phyloP scores from a whole-genome alignment of 2,329 filamentous ascomycete species.

The Bipolaris bicolor region DNA sequence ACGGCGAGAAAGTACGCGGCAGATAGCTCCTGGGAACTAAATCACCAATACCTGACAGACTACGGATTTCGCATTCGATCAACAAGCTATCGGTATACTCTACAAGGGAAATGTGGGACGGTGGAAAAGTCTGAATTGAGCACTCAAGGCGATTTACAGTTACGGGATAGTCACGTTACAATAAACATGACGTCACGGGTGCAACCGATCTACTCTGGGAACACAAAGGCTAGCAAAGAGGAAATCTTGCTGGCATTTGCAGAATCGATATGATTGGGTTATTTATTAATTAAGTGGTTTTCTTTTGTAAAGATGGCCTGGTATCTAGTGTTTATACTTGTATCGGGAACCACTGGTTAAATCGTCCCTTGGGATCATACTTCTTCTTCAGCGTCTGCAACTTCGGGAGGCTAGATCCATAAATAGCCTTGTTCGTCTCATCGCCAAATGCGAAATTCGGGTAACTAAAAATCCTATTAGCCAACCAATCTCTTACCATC shows the following conservation, averaged over 20 bases:
- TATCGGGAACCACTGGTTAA: conserved; percentile 39
- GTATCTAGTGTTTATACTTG: background rate
- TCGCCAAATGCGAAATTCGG: conserved; percentile 39
- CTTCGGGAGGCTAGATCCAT: conserved; percentile 28
- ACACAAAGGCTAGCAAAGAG: no score
- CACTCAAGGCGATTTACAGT: no score
- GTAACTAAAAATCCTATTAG: conserved; percentile 26
- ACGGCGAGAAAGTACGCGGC: background rate
- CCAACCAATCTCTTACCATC: background rate
- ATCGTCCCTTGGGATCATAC: conserved; percentile 32
- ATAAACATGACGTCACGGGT: no score
- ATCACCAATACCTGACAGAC: background rate
- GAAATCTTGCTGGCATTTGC: no score
- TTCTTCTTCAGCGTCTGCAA: conserved; percentile 33
- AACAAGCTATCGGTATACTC: background rate
- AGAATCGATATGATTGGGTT: no score
- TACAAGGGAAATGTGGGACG: no score
- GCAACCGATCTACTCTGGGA: no score
- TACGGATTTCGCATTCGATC: background rate
- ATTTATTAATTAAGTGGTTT: no score
- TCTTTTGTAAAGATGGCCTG: no score
- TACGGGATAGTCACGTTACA: no score
- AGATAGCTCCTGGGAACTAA: background rate
- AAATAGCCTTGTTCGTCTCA: conserved; percentile 30
- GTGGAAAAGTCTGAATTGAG: no score